Evolutionary conservation across 2,329 filamentous ascomycete species (phyloP).

Genomic region (Phyllosticta paracitricarpa): DNA sequence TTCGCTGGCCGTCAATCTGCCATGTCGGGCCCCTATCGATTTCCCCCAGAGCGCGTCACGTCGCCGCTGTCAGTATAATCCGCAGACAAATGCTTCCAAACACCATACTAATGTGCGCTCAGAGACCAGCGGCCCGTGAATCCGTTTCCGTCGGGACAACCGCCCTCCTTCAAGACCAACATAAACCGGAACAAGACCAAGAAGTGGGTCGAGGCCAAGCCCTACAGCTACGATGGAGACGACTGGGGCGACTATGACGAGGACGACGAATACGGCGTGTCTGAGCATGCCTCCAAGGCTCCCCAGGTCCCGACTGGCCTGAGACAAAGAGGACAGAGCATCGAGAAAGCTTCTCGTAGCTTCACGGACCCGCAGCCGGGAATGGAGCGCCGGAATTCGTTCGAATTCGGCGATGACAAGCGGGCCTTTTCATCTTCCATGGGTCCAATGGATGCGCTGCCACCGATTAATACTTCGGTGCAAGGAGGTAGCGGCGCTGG

Average conservation of each 20-base stretch:
- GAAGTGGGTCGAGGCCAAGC: conserved; percentile 90
- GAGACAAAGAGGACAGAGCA: conserved; percentile 31
- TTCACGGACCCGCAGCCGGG: conserved; percentile 30
- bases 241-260: conserved; percentile 71
- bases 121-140: conserved; percentile 22
- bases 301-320: conserved; percentile 32
- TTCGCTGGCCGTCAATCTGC: neutral
- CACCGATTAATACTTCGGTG: conserved; percentile 1
- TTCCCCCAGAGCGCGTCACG: conserved; percentile 7
- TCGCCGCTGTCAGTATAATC: conserved; percentile 13
- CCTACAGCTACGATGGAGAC: conserved; percentile 79
- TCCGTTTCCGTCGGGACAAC: conserved; percentile 26
- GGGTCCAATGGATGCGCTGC: conserved; percentile 12
- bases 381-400: conserved; percentile 37
- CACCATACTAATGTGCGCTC: neutral
- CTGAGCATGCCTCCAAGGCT: conserved; percentile 33
- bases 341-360: conserved; percentile 21
- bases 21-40: conserved; percentile 10
- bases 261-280: conserved; percentile 46
- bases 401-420: conserved; percentile 45
- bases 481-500: neutral
- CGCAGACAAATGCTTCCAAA: neutral
- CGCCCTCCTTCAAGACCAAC: conserved; percentile 66
- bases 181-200: conserved; percentile 82
- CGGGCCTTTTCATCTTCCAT: conserved; percentile 36